phyloP scores from a whole-genome alignment of 2,329 filamentous ascomycete species.

The Pseudopithomyces maydicus region DNA sequence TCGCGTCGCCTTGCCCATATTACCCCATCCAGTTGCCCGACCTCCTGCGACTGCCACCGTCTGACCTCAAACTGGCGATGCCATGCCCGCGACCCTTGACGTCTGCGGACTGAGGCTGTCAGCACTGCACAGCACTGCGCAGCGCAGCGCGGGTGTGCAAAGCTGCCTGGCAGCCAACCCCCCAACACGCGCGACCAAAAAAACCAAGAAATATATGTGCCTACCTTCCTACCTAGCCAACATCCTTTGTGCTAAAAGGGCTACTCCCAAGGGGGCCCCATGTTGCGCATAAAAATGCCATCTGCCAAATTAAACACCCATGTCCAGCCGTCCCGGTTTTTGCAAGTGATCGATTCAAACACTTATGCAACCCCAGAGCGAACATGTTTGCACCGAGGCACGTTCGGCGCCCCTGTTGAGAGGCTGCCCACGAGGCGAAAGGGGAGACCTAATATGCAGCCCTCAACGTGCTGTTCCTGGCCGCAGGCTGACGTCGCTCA shows the following conservation, averaged over 20 bases:
- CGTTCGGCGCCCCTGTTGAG: background rate
- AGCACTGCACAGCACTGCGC: background rate
- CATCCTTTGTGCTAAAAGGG: background rate
- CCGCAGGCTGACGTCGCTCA: constrained; percentile 7
- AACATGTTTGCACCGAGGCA: background rate
- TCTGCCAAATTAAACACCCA: background rate
- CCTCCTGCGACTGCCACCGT: constrained; percentile 3
- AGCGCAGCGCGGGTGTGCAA: background rate
- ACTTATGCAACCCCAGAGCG: too few species aligned
- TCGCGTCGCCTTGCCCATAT: constrained; percentile 1
- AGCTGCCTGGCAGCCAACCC: background rate
- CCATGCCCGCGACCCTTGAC: background rate
- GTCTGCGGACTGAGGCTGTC: constrained; percentile 2
- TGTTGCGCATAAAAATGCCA: constrained; percentile 3
- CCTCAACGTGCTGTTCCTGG: background rate
- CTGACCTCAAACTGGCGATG: background rate
- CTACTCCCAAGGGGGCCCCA: background rate
- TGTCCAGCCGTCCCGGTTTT: background rate
- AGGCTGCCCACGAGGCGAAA: background rate
- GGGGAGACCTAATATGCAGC: background rate
- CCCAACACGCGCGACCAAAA: background rate
- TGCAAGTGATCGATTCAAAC: too few species aligned
- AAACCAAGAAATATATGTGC: background rate
- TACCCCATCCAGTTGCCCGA: constrained; percentile 7
- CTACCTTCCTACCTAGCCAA: background rate